Percentiles rank a stretch among this genome's conserved stretches.
Conservation (phyloP, 2,329 filamentous ascomycete species). For the Fusarium sulawesiense region DNA sequence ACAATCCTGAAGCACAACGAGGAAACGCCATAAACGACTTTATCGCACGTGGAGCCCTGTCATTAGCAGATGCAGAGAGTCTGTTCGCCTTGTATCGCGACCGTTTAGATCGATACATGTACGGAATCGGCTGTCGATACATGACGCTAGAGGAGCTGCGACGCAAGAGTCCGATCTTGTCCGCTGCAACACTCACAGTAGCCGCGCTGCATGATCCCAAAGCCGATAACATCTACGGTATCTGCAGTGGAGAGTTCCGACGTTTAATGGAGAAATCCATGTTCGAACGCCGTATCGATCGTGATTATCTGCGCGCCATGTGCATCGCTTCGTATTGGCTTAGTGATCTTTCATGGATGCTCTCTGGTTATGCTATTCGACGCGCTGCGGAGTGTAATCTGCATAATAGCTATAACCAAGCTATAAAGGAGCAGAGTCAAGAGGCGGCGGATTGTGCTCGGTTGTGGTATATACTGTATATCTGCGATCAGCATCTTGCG, state of each 20-base stretch:
- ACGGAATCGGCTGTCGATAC: slow-evolving; percentile 64
- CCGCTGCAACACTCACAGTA: slow-evolving; percentile 67
- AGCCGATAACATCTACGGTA: slow-evolving; percentile 62
- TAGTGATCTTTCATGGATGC: slow-evolving; percentile 70
- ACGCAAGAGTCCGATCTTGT: slow-evolving; percentile 65
- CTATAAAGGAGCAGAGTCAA: slow-evolving; percentile 53
- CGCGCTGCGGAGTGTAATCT: slow-evolving; percentile 61
- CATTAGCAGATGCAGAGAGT: slow-evolving; percentile 61
- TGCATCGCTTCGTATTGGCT: slow-evolving; percentile 73
- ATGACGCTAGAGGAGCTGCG: slow-evolving; percentile 63
- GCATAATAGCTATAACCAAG: slow-evolving; percentile 55
- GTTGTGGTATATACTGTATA: slow-evolving; percentile 71
- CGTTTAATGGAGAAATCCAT: slow-evolving; percentile 63
- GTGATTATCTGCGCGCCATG: slow-evolving; percentile 69
- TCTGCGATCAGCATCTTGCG: slow-evolving; percentile 71
- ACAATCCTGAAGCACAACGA: slow-evolving; percentile 41
- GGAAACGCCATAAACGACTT: slow-evolving; percentile 49
- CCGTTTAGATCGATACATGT: slow-evolving; percentile 64
- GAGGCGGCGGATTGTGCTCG: slow-evolving; percentile 65
- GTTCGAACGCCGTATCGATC: slow-evolving; percentile 53
- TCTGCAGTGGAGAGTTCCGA: slow-evolving; percentile 68
- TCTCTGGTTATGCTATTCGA: slow-evolving; percentile 66
- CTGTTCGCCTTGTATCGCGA: slow-evolving; percentile 63
- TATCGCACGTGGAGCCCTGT: slow-evolving; percentile 55
- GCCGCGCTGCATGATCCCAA: slow-evolving; percentile 68